Percentiles rank a stretch among this genome's conserved stretches.
phyloP scores from a whole-genome alignment of 805 yeast species.

The Ogataea methylovora region DNA sequence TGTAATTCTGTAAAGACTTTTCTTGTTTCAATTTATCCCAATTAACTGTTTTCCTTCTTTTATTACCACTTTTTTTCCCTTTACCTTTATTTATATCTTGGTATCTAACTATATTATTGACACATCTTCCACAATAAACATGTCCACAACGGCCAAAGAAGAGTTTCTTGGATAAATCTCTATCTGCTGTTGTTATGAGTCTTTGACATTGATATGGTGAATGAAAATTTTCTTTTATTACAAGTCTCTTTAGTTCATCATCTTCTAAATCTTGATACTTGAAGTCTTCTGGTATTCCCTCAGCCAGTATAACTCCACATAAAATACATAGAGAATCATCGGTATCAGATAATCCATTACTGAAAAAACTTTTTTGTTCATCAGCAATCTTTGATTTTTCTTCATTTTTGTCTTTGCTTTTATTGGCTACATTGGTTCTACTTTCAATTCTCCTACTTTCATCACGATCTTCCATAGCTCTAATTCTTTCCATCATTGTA shows the following conservation, averaged over 20 bases:
- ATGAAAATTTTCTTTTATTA: slow-evolving; percentile 17
- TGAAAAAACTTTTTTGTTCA: slow-evolving; percentile 7
- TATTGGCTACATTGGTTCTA: slow-evolving; percentile 15
- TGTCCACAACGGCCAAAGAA: slow-evolving; percentile 76
- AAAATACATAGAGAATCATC: slow-evolving; percentile 47
- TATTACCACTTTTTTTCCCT: slow-evolving; percentile 4
- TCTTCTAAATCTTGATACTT: slow-evolving; percentile 17
- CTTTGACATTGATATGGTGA: slow-evolving; percentile 63
- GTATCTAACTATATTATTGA: slow-evolving; percentile 47
- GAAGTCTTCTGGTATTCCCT: slow-evolving; percentile 56
- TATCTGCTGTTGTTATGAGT: slow-evolving; percentile 45
- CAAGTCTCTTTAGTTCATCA: slow-evolving; percentile 20
- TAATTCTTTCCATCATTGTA: slow-evolving; percentile 22
- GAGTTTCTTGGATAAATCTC: slow-evolving; percentile 55
- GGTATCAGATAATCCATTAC: slow-evolving; percentile 23
- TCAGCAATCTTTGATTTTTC: slow-evolving; percentile 8
- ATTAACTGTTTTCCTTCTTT: slow-evolving; percentile 15
- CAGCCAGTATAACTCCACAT: slow-evolving; percentile 70
- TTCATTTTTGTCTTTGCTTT: slow-evolving; percentile 10
- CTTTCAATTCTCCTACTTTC: slow-evolving; percentile 18
- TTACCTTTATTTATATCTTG: slow-evolving; percentile 8
- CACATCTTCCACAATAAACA: slow-evolving; percentile 80
- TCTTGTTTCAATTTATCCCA: slow-evolving; percentile 1
- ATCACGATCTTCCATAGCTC: slow-evolving; percentile 18
- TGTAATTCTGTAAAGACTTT: slow-evolving; percentile 11